A percentile compares a stretch with the other conserved stretches of the same genome.
Conservation (phyloP, 2,329 filamentous ascomycete species). For the Xylaria sp. region DNA sequence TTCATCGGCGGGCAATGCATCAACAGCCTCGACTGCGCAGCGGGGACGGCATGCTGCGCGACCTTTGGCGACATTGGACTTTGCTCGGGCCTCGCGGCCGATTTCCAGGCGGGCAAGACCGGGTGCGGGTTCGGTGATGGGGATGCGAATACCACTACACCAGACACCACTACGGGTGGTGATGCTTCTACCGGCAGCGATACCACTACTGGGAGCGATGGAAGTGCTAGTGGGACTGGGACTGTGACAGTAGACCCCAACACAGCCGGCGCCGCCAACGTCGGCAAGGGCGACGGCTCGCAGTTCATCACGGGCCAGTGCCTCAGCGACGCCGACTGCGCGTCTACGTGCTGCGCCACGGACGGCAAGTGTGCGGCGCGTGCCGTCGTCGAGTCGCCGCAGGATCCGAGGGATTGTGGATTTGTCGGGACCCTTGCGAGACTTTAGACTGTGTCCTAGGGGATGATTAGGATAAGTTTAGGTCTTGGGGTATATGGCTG, state of each 20-base stretch:
- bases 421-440: constrained; percentile 27
- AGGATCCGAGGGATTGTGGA: constrained; percentile 27
- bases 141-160: constrained; percentile 5
- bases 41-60: constrained; percentile 46
- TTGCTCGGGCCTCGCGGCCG: constrained; percentile 45
- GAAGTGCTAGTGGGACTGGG: neutral
- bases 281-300: constrained; percentile 41
- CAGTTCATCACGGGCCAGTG: constrained; percentile 51
- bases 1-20: constrained; percentile 49
- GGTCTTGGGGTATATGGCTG: too few relatives aligned
- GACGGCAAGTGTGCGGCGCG: constrained; percentile 29
- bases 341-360: constrained; percentile 32
- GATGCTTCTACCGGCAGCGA: too few relatives aligned
- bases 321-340: constrained; percentile 47
- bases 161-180: neutral
- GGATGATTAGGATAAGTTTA: too few relatives aligned
- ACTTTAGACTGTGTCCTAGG: neutral
- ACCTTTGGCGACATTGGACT: constrained; percentile 42
- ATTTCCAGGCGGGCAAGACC: constrained; percentile 46
- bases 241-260: constrained; percentile 23
- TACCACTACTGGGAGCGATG: neutral
- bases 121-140: constrained; percentile 46
- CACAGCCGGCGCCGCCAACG: constrained; percentile 43
- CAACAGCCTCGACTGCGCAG: constrained; percentile 45
- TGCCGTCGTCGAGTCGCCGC: constrained; percentile 14